phyloP scores from a whole-genome alignment of 1,284 basidiomycete species.

The Cryptococcus sp. region DNA sequence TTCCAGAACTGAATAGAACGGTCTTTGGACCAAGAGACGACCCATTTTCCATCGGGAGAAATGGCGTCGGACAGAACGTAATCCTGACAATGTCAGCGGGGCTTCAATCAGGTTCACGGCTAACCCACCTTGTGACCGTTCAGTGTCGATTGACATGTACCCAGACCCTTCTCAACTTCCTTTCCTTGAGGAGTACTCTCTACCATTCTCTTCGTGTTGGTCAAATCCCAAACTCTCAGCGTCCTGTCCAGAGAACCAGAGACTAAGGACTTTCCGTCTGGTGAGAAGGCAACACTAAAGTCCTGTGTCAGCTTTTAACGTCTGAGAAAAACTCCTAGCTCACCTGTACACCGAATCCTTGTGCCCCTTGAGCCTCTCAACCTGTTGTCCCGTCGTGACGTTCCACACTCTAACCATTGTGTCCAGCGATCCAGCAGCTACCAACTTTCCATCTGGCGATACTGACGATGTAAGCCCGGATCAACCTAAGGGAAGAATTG shows the following conservation, averaged over 20 bases:
- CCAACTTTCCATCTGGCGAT: constrained; percentile 70
- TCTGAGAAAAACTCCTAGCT: not conserved
- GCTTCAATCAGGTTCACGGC: not conserved
- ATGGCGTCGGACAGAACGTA: constrained; percentile 57
- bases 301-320: not conserved
- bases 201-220: constrained; percentile 38
- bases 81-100: constrained; percentile 27
- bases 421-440: constrained; percentile 80
- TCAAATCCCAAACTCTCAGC: constrained; percentile 79
- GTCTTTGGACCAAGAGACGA: constrained; percentile 87
- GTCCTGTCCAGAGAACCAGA: constrained; percentile 83
- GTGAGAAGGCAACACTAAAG: constrained; percentile 71
- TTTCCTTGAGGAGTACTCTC: constrained; percentile 24
- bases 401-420: constrained; percentile 85
- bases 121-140: constrained; percentile 69
- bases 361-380: constrained; percentile 74
- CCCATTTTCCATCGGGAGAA: constrained; percentile 78
- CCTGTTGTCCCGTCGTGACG: constrained; percentile 61
- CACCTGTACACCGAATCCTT: constrained; percentile 68
- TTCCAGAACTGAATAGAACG: constrained; percentile 87
- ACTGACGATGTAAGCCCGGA: constrained; percentile 51
- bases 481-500: not conserved
- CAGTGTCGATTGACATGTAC: constrained; percentile 69
- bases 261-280: constrained; percentile 68
- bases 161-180: constrained; percentile 48